A percentile compares a stretch with the other conserved stretches of the same genome.
Conservation (phyloP, 257 asterid species). For the Avicennia marina region DNA sequence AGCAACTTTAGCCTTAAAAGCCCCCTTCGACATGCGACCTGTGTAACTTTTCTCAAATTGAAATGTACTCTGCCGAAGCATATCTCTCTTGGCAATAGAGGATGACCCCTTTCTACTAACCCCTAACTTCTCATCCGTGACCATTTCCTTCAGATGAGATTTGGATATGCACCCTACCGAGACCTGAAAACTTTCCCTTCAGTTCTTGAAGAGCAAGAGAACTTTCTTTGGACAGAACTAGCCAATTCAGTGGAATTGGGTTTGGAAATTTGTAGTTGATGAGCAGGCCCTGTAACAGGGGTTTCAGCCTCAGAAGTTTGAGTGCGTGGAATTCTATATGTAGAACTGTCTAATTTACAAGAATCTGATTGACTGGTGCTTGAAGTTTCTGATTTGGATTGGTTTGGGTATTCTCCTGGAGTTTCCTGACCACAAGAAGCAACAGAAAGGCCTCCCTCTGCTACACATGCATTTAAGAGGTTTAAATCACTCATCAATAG, state of each 20-base stretch:
- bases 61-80: slow-evolving; percentile 56
- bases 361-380: slow-evolving; percentile 25
- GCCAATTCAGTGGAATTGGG: slow-evolving; percentile 18
- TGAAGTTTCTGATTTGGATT: slow-evolving; percentile 24
- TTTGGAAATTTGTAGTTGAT: slow-evolving; percentile 20
- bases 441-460: slow-evolving; percentile 26
- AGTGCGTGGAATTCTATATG: slow-evolving; percentile 9
- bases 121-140: slow-evolving; percentile 39
- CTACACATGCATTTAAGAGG: slow-evolving; percentile 53
- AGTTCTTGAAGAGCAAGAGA: slow-evolving; percentile 32
- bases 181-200: slow-evolving; percentile 28
- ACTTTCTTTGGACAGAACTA: slow-evolving; percentile 20
- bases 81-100: slow-evolving; percentile 45
- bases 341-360: slow-evolving; percentile 19
- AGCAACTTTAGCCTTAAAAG: slow-evolving; percentile 63
- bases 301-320: slow-evolving; percentile 27
- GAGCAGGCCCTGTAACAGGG: slow-evolving; percentile 19
- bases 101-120: slow-evolving; percentile 37
- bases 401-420: slow-evolving; percentile 18
- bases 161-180: slow-evolving; percentile 22
- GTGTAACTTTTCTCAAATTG: slow-evolving; percentile 59
- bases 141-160: slow-evolving; percentile 15
- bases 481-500: slow-evolving; percentile 63
- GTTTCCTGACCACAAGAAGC: slow-evolving; percentile 27
- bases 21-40: slow-evolving; percentile 56